Conservation (phyloP, 306 rosid genomes). For the Senna tora region DNA sequence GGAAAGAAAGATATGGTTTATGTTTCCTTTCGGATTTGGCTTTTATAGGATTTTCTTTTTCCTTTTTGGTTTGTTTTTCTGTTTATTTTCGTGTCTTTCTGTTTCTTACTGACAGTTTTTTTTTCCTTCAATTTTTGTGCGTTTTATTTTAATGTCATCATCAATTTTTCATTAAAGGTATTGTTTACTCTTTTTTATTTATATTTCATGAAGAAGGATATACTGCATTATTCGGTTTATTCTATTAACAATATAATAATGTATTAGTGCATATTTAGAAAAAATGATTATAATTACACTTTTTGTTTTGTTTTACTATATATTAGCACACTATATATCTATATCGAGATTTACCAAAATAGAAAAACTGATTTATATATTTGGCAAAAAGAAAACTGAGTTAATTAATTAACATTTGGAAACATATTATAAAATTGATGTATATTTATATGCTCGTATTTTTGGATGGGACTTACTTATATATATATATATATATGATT, state of each 20-base stretch:
- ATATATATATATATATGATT: no score
- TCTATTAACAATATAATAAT: not conserved
- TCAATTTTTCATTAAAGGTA: not conserved
- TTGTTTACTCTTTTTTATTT: not conserved
- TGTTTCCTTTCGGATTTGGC: conserved; percentile 33
- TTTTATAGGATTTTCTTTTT: conserved; percentile 37
- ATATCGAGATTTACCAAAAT: no score
- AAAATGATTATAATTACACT: no score
- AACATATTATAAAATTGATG: no score
- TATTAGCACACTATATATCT: no score
- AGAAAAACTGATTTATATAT: not conserved
- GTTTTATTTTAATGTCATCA: not conserved
- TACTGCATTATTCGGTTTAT: no score
- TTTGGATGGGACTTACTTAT: no score
- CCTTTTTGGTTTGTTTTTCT: not conserved
- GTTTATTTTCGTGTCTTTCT: not conserved
- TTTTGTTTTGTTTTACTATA: no score
- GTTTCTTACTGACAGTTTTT: not conserved
- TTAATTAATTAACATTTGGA: no score
- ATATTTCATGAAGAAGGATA: not conserved
- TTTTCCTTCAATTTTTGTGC: not conserved
- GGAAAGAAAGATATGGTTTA: conserved; percentile 17
- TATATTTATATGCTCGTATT: no score
- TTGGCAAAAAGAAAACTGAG: no score
- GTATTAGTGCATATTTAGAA: not conserved